Percentiles rank a stretch among this genome's conserved stretches.
Conservation (phyloP, 1,284 basidiomycete species). For the Anthracocystis setariae region DNA sequence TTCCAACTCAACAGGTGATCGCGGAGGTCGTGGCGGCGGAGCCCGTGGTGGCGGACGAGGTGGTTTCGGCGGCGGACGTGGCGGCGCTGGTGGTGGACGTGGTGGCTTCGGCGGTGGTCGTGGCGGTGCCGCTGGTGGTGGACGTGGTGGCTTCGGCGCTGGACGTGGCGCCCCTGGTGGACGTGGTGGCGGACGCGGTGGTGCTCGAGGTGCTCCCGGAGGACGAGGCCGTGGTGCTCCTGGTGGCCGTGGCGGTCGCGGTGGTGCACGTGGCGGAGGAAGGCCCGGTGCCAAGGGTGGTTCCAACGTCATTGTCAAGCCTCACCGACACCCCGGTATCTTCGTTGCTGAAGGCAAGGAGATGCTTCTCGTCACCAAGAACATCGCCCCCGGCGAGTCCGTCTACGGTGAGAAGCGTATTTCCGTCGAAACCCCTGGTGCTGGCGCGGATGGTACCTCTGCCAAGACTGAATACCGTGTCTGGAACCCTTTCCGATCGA, state of each 20-base stretch:
- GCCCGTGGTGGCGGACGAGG: conserved; percentile 66
- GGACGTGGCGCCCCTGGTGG: conserved; percentile 52
- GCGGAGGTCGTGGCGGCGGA: conserved; percentile 60
- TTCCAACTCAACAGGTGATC: conserved; percentile 43
- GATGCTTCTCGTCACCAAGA: conserved; percentile 95
- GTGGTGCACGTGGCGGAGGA: conserved; percentile 57
- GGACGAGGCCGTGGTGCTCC: conserved; percentile 57
- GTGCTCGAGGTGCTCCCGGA: conserved; percentile 56
- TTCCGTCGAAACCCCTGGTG: conserved; percentile 72
- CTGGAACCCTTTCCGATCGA: conserved; percentile 99
- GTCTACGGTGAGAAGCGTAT: conserved; percentile 94
- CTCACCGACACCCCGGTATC: conserved; percentile 92
- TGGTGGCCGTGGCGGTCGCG: conserved; percentile 61
- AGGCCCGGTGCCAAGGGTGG: conserved; percentile 73
- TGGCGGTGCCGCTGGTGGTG: conserved; percentile 56
- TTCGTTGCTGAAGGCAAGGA: conserved; percentile 77
- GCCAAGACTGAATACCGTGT: conserved; percentile 94
- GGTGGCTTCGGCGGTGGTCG: conserved; percentile 71
- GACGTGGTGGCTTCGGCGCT: conserved; percentile 45
- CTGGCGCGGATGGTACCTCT: conserved; percentile 74
- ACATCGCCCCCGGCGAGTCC: conserved; percentile 94
- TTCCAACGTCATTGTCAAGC: conserved; percentile 82
- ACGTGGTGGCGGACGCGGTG: conserved; percentile 21
- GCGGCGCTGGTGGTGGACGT: conserved; percentile 46
- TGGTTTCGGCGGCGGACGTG: conserved; percentile 70